Conservation (phyloP, 1,139 yeast species). For the Yamadazyma siamensis region DNA sequence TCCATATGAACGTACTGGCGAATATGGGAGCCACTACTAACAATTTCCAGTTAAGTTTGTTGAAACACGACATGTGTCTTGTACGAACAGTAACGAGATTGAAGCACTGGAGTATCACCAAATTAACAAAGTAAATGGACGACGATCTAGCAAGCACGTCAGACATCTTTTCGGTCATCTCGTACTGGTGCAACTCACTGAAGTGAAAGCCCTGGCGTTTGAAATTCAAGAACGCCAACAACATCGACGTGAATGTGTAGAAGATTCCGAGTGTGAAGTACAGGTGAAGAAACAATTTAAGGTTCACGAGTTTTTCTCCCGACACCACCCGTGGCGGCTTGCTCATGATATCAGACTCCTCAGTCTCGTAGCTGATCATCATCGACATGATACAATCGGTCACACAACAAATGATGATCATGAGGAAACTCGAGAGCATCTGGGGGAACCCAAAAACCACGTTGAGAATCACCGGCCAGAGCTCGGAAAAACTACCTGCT, state of each 20-base stretch:
- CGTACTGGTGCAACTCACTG: conserved; percentile 29
- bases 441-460: conserved; percentile 51
- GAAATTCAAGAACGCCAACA: conserved; percentile 41
- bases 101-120: conserved; percentile 50
- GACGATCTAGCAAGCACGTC: conserved; percentile 33
- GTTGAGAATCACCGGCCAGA: conserved; percentile 51
- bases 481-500: conserved; percentile 52
- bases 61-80: conserved; percentile 41
- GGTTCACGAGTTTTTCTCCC: conserved; percentile 43
- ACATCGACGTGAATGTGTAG: conserved; percentile 40
- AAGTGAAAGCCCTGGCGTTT: conserved; percentile 38
- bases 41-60: conserved; percentile 20
- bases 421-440: conserved; percentile 46
- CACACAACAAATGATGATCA: conserved; percentile 50
- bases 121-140: conserved; percentile 46
- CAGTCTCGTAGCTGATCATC: conserved; percentile 42
- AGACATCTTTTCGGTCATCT: conserved; percentile 21
- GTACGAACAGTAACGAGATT: conserved; percentile 47
- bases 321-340: conserved; percentile 44
- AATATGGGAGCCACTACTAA: conserved; percentile 38
- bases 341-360: conserved; percentile 40
- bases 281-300: conserved; percentile 39
- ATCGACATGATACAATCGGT: conserved; percentile 49
- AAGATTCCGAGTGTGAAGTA: conserved; percentile 44
- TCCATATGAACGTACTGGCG: conserved; percentile 42